Base-by-base conservation (phyloP, 2,329 filamentous ascomycete species). In the Ophiostoma perfectum region DNA sequence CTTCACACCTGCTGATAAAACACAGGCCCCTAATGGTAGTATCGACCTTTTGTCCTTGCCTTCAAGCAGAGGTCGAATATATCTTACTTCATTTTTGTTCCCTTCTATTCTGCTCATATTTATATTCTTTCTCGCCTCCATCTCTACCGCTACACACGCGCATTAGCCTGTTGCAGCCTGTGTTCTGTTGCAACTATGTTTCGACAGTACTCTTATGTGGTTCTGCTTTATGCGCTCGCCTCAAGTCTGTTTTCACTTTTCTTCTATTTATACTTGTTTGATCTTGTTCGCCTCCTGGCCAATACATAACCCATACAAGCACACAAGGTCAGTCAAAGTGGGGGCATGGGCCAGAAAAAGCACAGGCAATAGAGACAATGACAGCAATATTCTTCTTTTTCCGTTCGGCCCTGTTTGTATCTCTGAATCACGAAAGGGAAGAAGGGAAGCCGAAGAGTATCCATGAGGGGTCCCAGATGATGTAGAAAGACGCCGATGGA, bases 241-340 rank as follows among this genome's bases (percentile, higher is more conserved):
- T 6, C n/a, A 47, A 47, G 9, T 12, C 9, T 9, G 1, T 3
- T 52, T 55, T 11, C n/a, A 11, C 7, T 36, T 27, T 11, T 27
- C 18, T 55, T 62, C 3, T 58, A n/a, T 9, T 5, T 55, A 9
- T 62, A 8, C 11, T 38, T 42, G 58, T 62, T 41, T 62, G 36
- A 39, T n/a, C 12, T n/a, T 62, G 27, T 36, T n/a, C 6, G 38
- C 39, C 27, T 42, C 58, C 38, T 36, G 36, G 58, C 58, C 58
- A 62, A 41, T 62, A 62, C 58, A 62, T 62, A 42, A 62, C 58
- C n/a, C 49, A 55, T 55, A 55, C 49, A 55, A 9, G 49, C 49
- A 55, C 49, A 62, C 58, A 42, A 3, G 58, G 27, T 8, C 14
- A 5, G 36, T 39, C 58, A 62, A 62, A 62, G 38, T 62, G 58